These are phyloP conservation scores for Alternaria sp. DNA, from an alignment of 2,329 filamentous ascomycete genomes.

Conservation along the genomic window DNA sequence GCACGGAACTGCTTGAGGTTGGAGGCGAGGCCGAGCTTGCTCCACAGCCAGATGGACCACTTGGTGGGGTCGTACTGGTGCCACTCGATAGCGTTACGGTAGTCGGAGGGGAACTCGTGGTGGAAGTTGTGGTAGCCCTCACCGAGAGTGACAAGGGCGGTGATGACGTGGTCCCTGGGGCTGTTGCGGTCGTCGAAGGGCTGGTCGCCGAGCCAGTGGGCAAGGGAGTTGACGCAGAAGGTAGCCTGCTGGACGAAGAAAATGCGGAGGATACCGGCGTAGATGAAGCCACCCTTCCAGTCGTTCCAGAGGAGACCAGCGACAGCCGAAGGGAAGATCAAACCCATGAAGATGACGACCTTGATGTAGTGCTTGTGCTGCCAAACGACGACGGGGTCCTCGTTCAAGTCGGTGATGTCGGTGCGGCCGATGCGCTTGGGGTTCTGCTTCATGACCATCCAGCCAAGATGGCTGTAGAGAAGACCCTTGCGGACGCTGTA, in stretches of 20 bases:
- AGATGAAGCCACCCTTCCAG: conserved; percentile 58
- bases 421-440: conserved; percentile 59
- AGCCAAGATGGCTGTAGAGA: conserved; percentile 58
- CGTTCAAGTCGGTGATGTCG: conserved; percentile 59
- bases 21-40: conserved; percentile 52
- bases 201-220: conserved; percentile 59
- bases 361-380: conserved; percentile 59
- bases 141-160: conserved; percentile 52
- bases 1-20: conserved; percentile 54
- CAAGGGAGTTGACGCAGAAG: conserved; percentile 62
- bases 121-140: conserved; percentile 56
- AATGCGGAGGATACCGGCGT: conserved; percentile 59
- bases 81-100: conserved; percentile 53
- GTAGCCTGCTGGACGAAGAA: conserved; percentile 61
- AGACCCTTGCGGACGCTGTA: conserved; percentile 61
- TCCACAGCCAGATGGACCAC: conserved; percentile 54
- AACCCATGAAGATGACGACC: conserved; percentile 55
- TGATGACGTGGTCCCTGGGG: conserved; percentile 52
- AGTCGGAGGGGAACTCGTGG: conserved; percentile 54
- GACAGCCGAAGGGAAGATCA: conserved; percentile 57
- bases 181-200: conserved; percentile 54
- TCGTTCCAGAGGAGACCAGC: conserved; percentile 58
- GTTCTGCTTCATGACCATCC: conserved; percentile 63
- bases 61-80: conserved; percentile 54
- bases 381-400: conserved; percentile 58